Percentiles rank a stretch among this genome's conserved stretches.
Evolutionary conservation across 352 stramenopile species (phyloP).

Genomic region (Globisporangium spiculum): DNA sequence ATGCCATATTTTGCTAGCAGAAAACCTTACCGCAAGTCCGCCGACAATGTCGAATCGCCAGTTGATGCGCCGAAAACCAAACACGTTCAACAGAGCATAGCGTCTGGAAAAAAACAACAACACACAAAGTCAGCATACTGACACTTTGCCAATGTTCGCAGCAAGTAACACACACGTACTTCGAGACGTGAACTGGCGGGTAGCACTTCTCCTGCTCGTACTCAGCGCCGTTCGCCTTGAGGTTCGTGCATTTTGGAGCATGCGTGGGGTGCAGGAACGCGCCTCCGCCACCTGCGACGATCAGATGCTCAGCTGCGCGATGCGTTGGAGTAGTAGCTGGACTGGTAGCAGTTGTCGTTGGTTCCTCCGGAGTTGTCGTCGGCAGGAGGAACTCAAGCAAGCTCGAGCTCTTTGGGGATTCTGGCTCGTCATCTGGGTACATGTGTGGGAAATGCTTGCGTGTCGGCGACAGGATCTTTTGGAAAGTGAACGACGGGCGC

Average conservation of each 20-base stretch:
- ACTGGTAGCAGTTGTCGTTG: constrained; percentile 8
- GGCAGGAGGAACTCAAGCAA: constrained; percentile 1
- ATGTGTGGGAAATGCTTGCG: constrained; percentile 83
- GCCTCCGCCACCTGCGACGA: constrained; percentile 89
- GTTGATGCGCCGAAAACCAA: constrained; percentile 91
- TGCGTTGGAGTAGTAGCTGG: neutral
- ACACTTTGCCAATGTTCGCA: neutral
- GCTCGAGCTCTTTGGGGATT: neutral
- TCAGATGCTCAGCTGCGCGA: constrained; percentile 55
- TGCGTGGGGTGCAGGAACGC: constrained; percentile 91
- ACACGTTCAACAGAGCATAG: constrained; percentile 80
- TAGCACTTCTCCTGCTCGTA: constrained; percentile 87
- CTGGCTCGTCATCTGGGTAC: constrained; percentile 29
- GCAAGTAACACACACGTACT: constrained; percentile 27
- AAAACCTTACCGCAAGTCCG: constrained; percentile 56
- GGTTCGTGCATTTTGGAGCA: constrained; percentile 42
- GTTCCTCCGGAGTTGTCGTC: neutral
- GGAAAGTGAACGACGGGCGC: constrained; percentile 16
- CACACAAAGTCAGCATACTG: constrained; percentile 2
- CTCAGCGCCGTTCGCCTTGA: constrained; percentile 58
- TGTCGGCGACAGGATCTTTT: constrained; percentile 36
- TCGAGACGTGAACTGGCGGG: constrained; percentile 71
- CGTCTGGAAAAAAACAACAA: constrained; percentile 36
- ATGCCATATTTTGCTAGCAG: neutral
- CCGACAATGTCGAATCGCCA: constrained; percentile 93